phyloP scores from a whole-genome alignment of 2,329 filamentous ascomycete genomes.

The Cephalotrichum gorgonifer region DNA sequence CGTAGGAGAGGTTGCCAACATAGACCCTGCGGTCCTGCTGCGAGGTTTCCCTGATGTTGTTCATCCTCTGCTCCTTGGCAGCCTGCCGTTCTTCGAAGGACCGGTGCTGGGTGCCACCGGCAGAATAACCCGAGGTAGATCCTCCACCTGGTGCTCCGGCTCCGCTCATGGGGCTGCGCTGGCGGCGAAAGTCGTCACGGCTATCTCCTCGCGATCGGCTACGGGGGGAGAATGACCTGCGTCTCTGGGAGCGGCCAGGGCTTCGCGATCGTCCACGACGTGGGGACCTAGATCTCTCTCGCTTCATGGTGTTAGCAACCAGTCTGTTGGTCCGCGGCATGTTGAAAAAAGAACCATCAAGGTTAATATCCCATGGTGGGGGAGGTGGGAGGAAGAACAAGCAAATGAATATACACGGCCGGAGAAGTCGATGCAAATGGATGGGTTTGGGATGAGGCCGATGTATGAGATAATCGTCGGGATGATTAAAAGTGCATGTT shows the following conservation, averaged over 20 bases:
- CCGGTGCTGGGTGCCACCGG: conserved; percentile 48
- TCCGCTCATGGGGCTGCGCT: conserved; percentile 77
- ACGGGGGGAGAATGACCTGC: conserved; percentile 69
- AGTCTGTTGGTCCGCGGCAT: neutral
- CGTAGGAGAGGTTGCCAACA: conserved; percentile 96
- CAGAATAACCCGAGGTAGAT: conserved; percentile 55
- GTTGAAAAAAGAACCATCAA: neutral
- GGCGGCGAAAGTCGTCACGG: conserved; percentile 67
- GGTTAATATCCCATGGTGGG: neutral
- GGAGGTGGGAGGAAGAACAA: neutral
- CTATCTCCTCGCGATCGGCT: conserved; percentile 60
- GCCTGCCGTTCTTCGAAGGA: conserved; percentile 73
- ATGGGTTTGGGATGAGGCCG: neutral
- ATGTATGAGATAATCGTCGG: too few relatives aligned
- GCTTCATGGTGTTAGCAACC: conserved; percentile 35
- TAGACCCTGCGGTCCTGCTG: conserved; percentile 99
- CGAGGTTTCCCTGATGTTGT: conserved; percentile 82
- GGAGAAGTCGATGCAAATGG: neutral
- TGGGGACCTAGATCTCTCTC: conserved; percentile 73
- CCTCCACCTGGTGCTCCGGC: conserved; percentile 60
- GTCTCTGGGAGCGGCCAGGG: conserved; percentile 57
- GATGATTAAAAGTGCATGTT: neutral
- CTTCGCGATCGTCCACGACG: conserved; percentile 76
- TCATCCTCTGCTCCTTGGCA: conserved; percentile 94
- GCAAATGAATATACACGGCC: neutral